Evolutionary conservation across 2,329 filamentous ascomycete genomes (phyloP).

Genomic region (Zopfia rhizophila): DNA sequence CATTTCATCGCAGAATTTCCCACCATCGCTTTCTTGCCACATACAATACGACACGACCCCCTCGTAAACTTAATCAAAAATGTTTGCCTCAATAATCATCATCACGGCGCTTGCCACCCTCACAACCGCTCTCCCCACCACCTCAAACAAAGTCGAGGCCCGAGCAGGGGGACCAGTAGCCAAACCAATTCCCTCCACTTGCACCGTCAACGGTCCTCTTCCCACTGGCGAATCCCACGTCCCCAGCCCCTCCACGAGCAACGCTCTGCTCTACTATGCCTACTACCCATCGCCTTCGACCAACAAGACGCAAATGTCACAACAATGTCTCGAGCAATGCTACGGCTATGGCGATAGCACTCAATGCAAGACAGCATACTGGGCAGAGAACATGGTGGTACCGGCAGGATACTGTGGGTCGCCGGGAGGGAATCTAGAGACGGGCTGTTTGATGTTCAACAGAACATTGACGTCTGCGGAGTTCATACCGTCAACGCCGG

Average conservation of each 20-base stretch:
- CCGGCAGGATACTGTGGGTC: slow-evolving; percentile 48
- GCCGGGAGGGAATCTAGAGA: slow-evolving; percentile 40
- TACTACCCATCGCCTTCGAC: slow-evolving; percentile 46
- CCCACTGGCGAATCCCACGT: slow-evolving; percentile 31
- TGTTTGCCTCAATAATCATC: slow-evolving; percentile 16
- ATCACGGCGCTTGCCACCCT: slow-evolving; percentile 15
- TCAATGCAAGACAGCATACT: slow-evolving; percentile 49
- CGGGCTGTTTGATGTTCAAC: slow-evolving; percentile 51
- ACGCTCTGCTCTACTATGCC: slow-evolving; percentile 38
- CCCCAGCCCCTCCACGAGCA: slow-evolving; percentile 31
- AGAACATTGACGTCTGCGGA: slow-evolving; percentile 34
- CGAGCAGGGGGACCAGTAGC: slow-evolving; percentile 50
- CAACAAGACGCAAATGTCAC: slow-evolving; percentile 37
- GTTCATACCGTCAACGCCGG: slow-evolving; percentile 41
- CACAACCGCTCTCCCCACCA: slow-evolving; percentile 18
- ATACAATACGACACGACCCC: not conserved
- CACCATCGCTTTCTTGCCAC: not conserved
- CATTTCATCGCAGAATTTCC: not conserved
- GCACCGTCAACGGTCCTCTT: slow-evolving; percentile 46
- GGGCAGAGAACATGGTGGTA: slow-evolving; percentile 50
- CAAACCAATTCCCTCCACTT: slow-evolving; percentile 47
- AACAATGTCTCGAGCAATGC: slow-evolving; percentile 54
- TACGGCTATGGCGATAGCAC: slow-evolving; percentile 50
- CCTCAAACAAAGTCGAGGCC: slow-evolving; percentile 8
- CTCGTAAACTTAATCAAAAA: too few species aligned